A percentile compares a stretch with the other conserved stretches of the same genome.
These are phyloP conservation scores for Trypanosoma vivax DNA, from an alignment of 208 protist species.

Conservation along the genomic window DNA sequence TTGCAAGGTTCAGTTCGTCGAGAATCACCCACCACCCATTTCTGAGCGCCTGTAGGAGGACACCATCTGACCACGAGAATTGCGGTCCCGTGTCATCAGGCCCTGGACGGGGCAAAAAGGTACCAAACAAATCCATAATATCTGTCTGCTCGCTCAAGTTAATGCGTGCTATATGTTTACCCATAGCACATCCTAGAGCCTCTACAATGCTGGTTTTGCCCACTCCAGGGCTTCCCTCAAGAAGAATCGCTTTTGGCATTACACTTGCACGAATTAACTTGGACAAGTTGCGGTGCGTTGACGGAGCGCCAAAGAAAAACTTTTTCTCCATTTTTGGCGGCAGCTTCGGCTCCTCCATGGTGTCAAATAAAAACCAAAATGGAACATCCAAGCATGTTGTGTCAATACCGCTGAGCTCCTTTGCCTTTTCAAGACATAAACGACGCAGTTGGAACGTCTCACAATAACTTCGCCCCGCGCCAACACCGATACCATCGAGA, in stretches of 20 bases:
- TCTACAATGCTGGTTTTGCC: constrained; percentile 99
- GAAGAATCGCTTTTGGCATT: constrained; percentile 94
- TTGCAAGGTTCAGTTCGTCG: constrained; percentile 99
- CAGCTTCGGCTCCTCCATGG: constrained; percentile 70
- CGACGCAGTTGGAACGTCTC: constrained; percentile 11
- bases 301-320: constrained; percentile 94
- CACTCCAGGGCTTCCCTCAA: constrained; percentile 97
- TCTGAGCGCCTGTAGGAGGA: constrained; percentile 94
- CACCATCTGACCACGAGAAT: constrained; percentile 98
- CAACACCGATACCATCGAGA: constrained; percentile 93
- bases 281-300: constrained; percentile 94
- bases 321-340: constrained; percentile 50
- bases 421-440: constrained; percentile 17
- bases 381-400: constrained; percentile 26
- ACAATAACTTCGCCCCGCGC: constrained; percentile 45
- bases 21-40: constrained; percentile 98
- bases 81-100: constrained; percentile 34
- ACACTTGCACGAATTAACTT: constrained; percentile 92
- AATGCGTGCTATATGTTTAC: constrained; percentile 95
- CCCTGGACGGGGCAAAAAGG: constrained; percentile 64
- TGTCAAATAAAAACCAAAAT: constrained; percentile 71
- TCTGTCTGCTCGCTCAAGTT: constrained; percentile 99
- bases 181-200: constrained; percentile 90
- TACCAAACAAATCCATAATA: constrained; percentile 97
- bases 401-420: constrained; percentile 32